Percentiles rank a stretch among this genome's conserved stretches.
Conservation (phyloP, 768 basidiomycete species). For the Auricularia sp. region DNA sequence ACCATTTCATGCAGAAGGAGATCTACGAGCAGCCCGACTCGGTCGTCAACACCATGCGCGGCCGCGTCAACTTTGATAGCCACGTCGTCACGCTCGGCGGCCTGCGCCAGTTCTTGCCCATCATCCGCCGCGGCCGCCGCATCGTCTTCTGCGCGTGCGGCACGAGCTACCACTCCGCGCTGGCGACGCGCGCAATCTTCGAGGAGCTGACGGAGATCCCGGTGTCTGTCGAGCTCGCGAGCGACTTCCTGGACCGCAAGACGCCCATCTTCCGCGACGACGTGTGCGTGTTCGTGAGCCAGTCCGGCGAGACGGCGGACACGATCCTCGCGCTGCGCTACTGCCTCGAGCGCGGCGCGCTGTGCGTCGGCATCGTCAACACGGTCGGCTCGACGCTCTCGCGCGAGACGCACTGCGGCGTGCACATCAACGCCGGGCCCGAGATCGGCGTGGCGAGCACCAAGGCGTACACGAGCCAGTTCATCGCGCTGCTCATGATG, state of each 20-base stretch:
- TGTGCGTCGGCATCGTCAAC: constrained; percentile 96
- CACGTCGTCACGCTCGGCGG: constrained; percentile 90
- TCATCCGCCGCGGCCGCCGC: constrained; percentile 88
- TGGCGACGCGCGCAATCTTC: constrained; percentile 95
- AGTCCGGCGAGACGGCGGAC: constrained; percentile 98
- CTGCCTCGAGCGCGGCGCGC: constrained; percentile 91
- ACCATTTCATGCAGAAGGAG: constrained; percentile 99
- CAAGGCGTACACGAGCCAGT: constrained; percentile 99
- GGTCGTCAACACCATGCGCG: constrained; percentile 99
- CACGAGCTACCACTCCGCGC: constrained; percentile 93
- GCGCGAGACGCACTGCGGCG: constrained; percentile 97
- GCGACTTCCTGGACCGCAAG: constrained; percentile 97
- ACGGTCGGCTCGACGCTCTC: constrained; percentile 97
- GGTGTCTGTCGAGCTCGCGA: constrained; percentile 91
- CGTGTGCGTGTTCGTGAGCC: constrained; percentile 90
- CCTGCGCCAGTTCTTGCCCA: constrained; percentile 86
- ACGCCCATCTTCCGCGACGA: constrained; percentile 99
- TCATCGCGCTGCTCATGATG: constrained; percentile 96
- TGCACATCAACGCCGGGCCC: constrained; percentile 98
- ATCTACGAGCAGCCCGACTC: constrained; percentile 99
- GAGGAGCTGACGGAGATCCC: constrained; percentile 99
- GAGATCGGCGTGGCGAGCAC: constrained; percentile 99
- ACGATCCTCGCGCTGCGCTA: constrained; percentile 94
- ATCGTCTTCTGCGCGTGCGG: constrained; percentile 98
- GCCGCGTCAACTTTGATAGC: constrained; percentile 95